phyloP scores from a whole-genome alignment of 768 basidiomycete genomes.

The Boletus rubroflammeus region DNA sequence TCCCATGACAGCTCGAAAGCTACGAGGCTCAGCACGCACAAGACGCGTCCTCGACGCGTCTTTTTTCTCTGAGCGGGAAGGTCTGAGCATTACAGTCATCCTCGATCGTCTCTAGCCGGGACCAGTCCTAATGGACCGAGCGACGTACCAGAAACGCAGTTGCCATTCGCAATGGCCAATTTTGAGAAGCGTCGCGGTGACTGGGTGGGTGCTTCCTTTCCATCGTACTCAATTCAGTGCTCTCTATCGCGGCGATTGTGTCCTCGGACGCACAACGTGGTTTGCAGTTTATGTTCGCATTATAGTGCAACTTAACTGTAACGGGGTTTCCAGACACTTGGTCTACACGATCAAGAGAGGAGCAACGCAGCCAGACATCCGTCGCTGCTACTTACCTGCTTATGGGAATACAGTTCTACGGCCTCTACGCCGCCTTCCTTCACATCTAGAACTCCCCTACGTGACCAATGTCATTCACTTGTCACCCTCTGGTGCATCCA shows the following conservation, averaged over 20 bases:
- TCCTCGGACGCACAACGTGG: constrained; percentile 11
- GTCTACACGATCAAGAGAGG: background rate
- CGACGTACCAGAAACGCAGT: constrained; percentile 32
- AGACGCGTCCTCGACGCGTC: constrained; percentile 13
- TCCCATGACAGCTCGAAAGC: constrained; percentile 29
- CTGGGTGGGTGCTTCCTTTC: constrained; percentile 18
- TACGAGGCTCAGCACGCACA: constrained; percentile 30
- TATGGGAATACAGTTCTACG: background rate
- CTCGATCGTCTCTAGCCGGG: constrained; percentile 30
- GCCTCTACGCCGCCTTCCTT: background rate
- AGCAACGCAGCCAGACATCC: background rate
- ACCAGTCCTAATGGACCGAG: constrained; percentile 25
- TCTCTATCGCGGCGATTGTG: constrained; percentile 23
- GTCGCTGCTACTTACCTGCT: background rate
- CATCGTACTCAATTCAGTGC: background rate
- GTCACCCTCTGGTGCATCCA: constrained; percentile 9
- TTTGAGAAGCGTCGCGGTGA: constrained; percentile 30
- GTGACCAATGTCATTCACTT: background rate
- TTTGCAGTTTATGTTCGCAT: background rate
- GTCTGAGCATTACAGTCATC: constrained; percentile 31
- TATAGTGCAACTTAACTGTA: accelerated
- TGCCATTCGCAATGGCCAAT: constrained; percentile 13
- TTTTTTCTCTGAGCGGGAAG: constrained; percentile 32
- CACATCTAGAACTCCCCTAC: background rate
- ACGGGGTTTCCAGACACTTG: background rate